Evolutionary conservation across 108 stramenopile genomes (phyloP), one percentile per base, ranked within the genome.

Genomic region (Nitzschia sp.): DNA sequence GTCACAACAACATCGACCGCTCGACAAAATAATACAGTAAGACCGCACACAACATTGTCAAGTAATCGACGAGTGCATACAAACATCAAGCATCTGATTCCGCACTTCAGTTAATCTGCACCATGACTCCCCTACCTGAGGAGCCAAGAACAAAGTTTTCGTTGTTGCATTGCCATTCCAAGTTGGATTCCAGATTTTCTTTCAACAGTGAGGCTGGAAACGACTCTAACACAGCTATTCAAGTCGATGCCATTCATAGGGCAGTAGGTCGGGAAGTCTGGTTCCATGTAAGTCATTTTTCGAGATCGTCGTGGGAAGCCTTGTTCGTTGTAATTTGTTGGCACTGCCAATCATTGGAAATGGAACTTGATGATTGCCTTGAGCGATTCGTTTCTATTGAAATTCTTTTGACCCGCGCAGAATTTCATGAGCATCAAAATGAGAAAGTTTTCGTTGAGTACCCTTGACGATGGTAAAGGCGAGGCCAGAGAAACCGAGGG

Each of bases 241-340:
- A 11, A 22, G 19, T 22, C 4, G 53, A 66, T 66, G 53, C 52
- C 16, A 32, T 75, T 45, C 65, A 66, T 29, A 23, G 29, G 21
- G 62, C 53, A 1, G 61, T 75, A 23, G 55, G 57, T 2, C 35
- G 58, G 30, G 73, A 75, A 62, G 36, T 45, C 6, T 75, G 73
- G 73, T 52, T 53, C 22, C 52, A 75, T 1, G 73, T 72, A 33
- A 53, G 71, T 72, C 4, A 46, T 29, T 23, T 34, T 41, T 60
- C n/a, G n/a, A n/a, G n/a, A n/a, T n/a, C n/a, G n/a, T n/a, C n/a
- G n/a, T n/a, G n/a, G n/a, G n/a, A n/a, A n/a, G n/a, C n/a, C n/a
- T n/a, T n/a, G n/a, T n/a, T n/a, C n/a, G n/a, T n/a, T n/a, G n/a
- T n/a, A n/a, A n/a, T n/a, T n/a, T n/a, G n/a, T n/a, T n/a, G n/a